Base-by-base conservation (phyloP, 768 basidiomycete genomes). In the Lactarius hatsudake region DNA sequence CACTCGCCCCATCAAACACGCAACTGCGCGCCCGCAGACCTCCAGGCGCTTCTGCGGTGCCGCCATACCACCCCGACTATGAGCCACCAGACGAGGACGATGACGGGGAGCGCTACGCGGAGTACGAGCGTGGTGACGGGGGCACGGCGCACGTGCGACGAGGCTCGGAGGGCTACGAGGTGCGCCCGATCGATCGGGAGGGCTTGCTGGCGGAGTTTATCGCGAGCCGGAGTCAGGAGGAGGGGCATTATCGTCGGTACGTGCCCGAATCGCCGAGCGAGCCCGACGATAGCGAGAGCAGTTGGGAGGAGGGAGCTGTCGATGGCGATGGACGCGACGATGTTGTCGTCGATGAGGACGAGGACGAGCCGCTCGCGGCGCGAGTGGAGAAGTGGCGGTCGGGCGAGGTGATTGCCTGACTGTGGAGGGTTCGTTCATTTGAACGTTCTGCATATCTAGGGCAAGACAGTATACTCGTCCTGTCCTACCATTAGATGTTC, bases 161-260 rank as follows among this genome's bases (percentile, higher is more conserved):
- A 54, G 92, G 93, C 26, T 94, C 91, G 17, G 93, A 94, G 77
- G 93, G 93, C 5, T 91, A 87, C 71, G 93, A 94, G 73, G 86
- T 91, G 56, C 82, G 81, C 17, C 77, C 84, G 13, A 77, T 84
- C 43, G 79, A 84, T 55, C 80, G 92, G 65, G 89, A 92, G 72
- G 84, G 83, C 55, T 81, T 93, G 79, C 75, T 93, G 48, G 77
- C 75, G 64, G 78, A 81, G 59, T 88, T 90, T 75, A 75, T 93
- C 38, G 76, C 77, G 64, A 79, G 79, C 51, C 74, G 86, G 42
- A 83, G 84, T 10, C 82, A 82, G 70, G 82, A 85, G 69, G 81
- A 81, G 3, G 86, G 84, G 56, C 80, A 86, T 71, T 94, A 94
- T 72, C 79, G 84, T 62, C 80, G 83, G 38, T 94, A 94, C 75